Evolutionary conservation across 2,329 filamentous ascomycete genomes (phyloP).

Genomic region (Fusarium sulawesiense): DNA sequence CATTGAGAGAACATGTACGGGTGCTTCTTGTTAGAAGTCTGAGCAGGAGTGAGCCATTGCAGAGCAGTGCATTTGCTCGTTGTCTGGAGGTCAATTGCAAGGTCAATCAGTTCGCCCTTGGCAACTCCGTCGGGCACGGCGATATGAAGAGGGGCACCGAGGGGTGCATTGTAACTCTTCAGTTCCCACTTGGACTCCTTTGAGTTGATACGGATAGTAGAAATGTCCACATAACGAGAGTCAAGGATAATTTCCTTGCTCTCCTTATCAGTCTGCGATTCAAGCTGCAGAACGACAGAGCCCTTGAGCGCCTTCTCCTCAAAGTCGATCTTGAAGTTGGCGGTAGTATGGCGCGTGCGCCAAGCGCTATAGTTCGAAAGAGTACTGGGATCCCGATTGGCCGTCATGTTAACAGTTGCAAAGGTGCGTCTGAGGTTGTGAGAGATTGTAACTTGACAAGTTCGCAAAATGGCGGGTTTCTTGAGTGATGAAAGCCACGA

Average conservation of each 20-base stretch:
- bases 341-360: constrained; percentile 84
- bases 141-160: constrained; percentile 77
- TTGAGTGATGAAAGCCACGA: constrained; percentile 46
- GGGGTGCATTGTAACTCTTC: constrained; percentile 76
- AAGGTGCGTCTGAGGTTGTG: constrained; percentile 46
- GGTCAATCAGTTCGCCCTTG: constrained; percentile 64
- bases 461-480: constrained; percentile 43
- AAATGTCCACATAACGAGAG: constrained; percentile 83
- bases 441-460: constrained; percentile 40
- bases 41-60: constrained; percentile 93
- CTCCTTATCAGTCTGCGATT: constrained; percentile 78
- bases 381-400: constrained; percentile 83
- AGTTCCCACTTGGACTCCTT: constrained; percentile 74
- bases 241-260: constrained; percentile 86
- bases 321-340: constrained; percentile 87
- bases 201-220: constrained; percentile 76
- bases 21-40: constrained; percentile 95
- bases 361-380: constrained; percentile 92
- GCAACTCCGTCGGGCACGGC: constrained; percentile 65
- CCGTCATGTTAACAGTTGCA: constrained; percentile 49
- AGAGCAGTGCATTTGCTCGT: constrained; percentile 90
- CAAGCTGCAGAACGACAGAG: constrained; percentile 79
- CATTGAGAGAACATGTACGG: constrained; percentile 99
- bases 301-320: constrained; percentile 80
- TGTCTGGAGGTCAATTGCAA: constrained; percentile 79